Evolutionary conservation across 495 filamentous ascomycete species (phyloP).

Genomic region (Rhizodiscina lignyota): DNA sequence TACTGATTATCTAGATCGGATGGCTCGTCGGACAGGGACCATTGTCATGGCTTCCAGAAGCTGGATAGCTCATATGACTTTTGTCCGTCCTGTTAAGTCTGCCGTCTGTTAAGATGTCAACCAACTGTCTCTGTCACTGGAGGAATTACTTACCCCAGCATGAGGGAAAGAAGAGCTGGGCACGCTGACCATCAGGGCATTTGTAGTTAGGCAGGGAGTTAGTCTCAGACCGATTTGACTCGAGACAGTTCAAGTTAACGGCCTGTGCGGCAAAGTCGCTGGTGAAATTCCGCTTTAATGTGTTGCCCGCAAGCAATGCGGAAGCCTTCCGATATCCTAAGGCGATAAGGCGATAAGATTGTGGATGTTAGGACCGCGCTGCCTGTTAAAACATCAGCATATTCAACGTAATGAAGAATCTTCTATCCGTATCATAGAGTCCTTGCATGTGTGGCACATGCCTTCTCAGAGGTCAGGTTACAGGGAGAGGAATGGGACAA

Average conservation of each 20-base stretch:
- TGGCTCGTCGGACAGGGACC: slow-evolving; percentile 38
- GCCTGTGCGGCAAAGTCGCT: slow-evolving; percentile 26
- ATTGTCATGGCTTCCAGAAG: slow-evolving; percentile 25
- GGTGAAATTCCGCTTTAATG: slow-evolving; percentile 29
- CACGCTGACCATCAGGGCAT: slow-evolving; percentile 43
- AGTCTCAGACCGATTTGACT: slow-evolving; percentile 31
- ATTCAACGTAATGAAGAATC: no score
- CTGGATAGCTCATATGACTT: slow-evolving; percentile 42
- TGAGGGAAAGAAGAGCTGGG: slow-evolving; percentile 38
- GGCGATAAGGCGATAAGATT: slow-evolving; percentile 50
- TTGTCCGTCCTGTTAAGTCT: no score
- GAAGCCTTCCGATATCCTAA: slow-evolving; percentile 47
- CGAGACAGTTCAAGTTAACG: slow-evolving; percentile 35
- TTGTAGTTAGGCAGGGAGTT: slow-evolving; percentile 36
- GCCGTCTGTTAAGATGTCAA: no score
- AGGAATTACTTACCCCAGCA: slow-evolving; percentile 28
- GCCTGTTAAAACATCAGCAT: no score
- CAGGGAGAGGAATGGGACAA: no score
- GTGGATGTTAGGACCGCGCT: slow-evolving; percentile 40
- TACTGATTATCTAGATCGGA: slow-evolving; percentile 39
- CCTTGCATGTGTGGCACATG: no score
- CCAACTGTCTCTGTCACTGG: no score
- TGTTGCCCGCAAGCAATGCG: slow-evolving; percentile 63
- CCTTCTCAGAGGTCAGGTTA: no score
- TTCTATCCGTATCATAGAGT: no score